phyloP scores from a whole-genome alignment of 768 basidiomycete genomes.

The Rubroboletus satanas region DNA sequence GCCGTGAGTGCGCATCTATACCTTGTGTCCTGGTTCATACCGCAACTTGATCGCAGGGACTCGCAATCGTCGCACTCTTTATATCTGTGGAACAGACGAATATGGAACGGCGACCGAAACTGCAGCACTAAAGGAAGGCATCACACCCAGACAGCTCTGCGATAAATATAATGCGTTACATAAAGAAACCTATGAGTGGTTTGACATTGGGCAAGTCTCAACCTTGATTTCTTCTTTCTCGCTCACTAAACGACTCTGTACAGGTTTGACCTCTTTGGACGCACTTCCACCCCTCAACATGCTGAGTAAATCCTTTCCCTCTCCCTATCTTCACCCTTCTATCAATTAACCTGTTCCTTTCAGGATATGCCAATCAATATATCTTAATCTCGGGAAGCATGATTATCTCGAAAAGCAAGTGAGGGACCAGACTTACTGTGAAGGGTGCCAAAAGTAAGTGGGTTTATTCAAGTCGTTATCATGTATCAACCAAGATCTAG shows the following conservation, averaged over 20 bases:
- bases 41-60: slow-evolving; percentile 39
- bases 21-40: not conserved
- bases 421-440: slow-evolving; percentile 93
- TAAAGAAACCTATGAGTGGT: slow-evolving; percentile 94
- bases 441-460: slow-evolving; percentile 77
- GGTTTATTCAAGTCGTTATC: not conserved
- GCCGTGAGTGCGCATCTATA: slow-evolving; percentile 40
- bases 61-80: slow-evolving; percentile 84
- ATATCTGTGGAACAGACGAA: slow-evolving; percentile 97
- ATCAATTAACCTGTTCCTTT: not conserved
- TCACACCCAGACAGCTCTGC: slow-evolving; percentile 77
- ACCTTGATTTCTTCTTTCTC: not conserved
- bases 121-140: slow-evolving; percentile 84
- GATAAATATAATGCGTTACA: slow-evolving; percentile 90
- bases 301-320: slow-evolving; percentile 58
- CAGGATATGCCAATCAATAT: slow-evolving; percentile 90
- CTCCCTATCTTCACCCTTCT: not conserved
- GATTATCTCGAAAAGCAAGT: slow-evolving; percentile 75
- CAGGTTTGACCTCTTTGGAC: slow-evolving; percentile 94
- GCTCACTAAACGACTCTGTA: not conserved
- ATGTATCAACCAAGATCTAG: slow-evolving; percentile 35
- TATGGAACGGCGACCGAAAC: slow-evolving; percentile 99
- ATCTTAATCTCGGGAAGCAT: slow-evolving; percentile 76
- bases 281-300: slow-evolving; percentile 87
- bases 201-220: slow-evolving; percentile 76